Conservation (phyloP, 2,329 filamentous ascomycete species). For the Clarireedia paspali region DNA sequence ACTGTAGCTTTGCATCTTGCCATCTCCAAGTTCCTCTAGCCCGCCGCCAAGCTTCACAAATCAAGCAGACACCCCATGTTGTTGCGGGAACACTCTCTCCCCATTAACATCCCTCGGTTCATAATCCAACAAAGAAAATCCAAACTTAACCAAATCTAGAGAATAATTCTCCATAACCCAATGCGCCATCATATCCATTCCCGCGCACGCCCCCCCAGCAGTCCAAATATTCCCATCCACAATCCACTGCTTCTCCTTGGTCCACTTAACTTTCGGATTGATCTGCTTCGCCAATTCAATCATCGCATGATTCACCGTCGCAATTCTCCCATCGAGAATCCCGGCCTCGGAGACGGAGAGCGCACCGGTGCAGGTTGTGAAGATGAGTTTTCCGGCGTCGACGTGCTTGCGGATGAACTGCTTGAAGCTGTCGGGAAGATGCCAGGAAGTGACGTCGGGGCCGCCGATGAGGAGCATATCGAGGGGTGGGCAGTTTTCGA, state of each 20-base stretch:
- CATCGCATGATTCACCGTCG: constrained; percentile 35
- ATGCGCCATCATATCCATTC: constrained; percentile 31
- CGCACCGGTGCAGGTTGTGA: constrained; percentile 34
- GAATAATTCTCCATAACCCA: constrained; percentile 23
- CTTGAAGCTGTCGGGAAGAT: constrained; percentile 26
- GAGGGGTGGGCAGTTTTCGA: constrained; percentile 31
- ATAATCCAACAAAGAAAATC: constrained; percentile 17
- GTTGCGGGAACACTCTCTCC: constrained; percentile 16
- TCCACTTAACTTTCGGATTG: constrained; percentile 38
- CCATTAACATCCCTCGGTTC: constrained; percentile 29
- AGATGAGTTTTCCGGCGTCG: constrained; percentile 30
- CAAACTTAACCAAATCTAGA: constrained; percentile 14
- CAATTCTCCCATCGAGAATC: constrained; percentile 35
- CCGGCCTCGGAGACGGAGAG: constrained; percentile 29
- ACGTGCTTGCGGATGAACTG: constrained; percentile 32
- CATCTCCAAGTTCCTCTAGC: no score
- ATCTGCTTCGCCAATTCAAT: constrained; percentile 26
- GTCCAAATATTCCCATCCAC: constrained; percentile 41
- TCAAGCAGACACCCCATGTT: constrained; percentile 5
- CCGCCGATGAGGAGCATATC: constrained; percentile 34
- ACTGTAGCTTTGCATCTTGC: no score
- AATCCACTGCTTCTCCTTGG: constrained; percentile 35
- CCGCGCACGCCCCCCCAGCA: constrained; percentile 36
- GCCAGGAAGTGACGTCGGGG: constrained; percentile 23
- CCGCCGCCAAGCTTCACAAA: no score